Evolutionary conservation across 257 asterid genomes (phyloP).

Genomic region (Craterostigma plantagineum): DNA sequence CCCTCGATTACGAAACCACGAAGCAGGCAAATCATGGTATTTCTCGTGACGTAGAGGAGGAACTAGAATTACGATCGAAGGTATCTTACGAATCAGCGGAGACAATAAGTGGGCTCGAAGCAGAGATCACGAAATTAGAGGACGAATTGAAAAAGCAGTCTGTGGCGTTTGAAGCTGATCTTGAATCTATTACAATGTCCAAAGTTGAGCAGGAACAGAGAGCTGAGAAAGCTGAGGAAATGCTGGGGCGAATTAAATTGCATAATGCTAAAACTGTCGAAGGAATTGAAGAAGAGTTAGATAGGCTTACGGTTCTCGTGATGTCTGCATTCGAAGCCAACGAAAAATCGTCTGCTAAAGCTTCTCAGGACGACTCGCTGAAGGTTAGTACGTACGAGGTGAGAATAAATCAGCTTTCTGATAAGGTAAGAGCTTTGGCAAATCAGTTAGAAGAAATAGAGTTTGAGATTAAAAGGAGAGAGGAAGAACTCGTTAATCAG

Average conservation of each 20-base stretch:
- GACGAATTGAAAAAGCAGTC: too few relatives aligned
- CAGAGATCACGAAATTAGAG: slow-evolving; percentile 47
- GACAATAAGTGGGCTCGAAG: slow-evolving; percentile 40
- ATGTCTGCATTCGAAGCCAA: slow-evolving; percentile 65
- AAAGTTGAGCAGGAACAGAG: slow-evolving; percentile 89
- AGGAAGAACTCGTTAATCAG: slow-evolving; percentile 25
- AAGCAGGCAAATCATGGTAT: too few relatives aligned
- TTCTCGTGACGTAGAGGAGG: too few relatives aligned
- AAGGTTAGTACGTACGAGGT: slow-evolving; percentile 25
- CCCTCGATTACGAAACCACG: too few relatives aligned
- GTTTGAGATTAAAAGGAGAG: slow-evolving; percentile 28
- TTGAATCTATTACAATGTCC: too few relatives aligned
- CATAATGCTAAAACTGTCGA: slow-evolving; percentile 72
- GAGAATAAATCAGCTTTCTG: slow-evolving; percentile 33
- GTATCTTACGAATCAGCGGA: too few relatives aligned
- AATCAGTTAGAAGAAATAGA: slow-evolving; percentile 25
- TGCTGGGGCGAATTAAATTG: slow-evolving; percentile 56
- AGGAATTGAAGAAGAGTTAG: slow-evolving; percentile 69
- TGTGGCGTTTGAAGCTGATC: too few relatives aligned
- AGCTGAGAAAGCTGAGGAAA: slow-evolving; percentile 82
- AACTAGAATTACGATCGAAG: too few relatives aligned
- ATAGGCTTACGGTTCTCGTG: slow-evolving; percentile 65
- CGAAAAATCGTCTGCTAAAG: slow-evolving; percentile 54
- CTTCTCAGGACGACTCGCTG: too few relatives aligned
- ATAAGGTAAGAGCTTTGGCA: slow-evolving; percentile 22